phyloP scores from a whole-genome alignment of 495 filamentous ascomycete species.

The Bryoglossum gracile region DNA sequence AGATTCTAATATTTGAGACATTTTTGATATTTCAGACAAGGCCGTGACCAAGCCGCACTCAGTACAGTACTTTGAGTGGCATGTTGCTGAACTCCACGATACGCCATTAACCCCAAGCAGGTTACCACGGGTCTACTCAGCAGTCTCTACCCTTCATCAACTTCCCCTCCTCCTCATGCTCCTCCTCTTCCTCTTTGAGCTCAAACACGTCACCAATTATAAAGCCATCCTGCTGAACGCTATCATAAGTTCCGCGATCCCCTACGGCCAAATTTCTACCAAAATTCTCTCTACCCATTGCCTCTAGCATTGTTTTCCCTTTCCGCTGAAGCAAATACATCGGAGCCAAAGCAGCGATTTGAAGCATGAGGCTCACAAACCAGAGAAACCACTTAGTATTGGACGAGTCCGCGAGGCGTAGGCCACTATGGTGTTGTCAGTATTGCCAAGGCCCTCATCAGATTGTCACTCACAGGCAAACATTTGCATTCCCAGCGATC shows the following conservation, averaged over 20 bases:
- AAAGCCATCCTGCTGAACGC: background rate
- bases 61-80: too few species aligned
- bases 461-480: conserved; percentile 1
- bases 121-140: too few species aligned
- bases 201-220: conserved; percentile 3
- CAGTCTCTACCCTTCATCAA: too few species aligned
- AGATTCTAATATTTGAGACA: too few species aligned
- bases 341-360: background rate
- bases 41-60: too few species aligned
- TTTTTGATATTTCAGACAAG: too few species aligned
- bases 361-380: background rate
- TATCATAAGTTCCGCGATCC: background rate
- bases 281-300: background rate
- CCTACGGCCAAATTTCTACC: background rate
- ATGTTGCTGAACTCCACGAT: too few species aligned
- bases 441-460: too few species aligned
- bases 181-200: background rate
- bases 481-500: conserved; percentile 9
- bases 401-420: background rate
- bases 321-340: conserved; percentile 15
- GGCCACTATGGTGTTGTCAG: too few species aligned
- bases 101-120: too few species aligned
- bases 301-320: conserved; percentile 6
- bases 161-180: background rate
- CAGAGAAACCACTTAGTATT: conserved; percentile 1